Evolutionary conservation across 2,329 filamentous ascomycete genomes (phyloP).

Genomic region (Fusarium guadeloupense): DNA sequence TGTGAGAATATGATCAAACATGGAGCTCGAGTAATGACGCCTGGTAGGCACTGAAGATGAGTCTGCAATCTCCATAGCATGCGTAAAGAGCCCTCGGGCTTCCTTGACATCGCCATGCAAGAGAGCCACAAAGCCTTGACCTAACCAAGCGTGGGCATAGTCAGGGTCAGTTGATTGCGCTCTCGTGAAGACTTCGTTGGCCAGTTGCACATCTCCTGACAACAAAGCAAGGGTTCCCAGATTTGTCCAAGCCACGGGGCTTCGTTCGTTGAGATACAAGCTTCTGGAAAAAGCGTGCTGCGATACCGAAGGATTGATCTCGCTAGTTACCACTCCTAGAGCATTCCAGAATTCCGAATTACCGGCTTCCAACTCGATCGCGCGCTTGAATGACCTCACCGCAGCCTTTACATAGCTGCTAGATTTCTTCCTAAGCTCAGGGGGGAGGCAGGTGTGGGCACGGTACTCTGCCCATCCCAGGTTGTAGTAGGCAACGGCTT

Average conservation of each 20-base stretch:
- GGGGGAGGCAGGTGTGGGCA: slow-evolving; percentile 74
- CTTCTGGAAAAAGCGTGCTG: slow-evolving; percentile 95
- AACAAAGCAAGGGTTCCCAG: slow-evolving; percentile 86
- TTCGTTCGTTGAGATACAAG: slow-evolving; percentile 90
- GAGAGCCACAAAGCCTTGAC: slow-evolving; percentile 86
- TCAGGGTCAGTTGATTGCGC: slow-evolving; percentile 96
- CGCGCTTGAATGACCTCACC: slow-evolving; percentile 90
- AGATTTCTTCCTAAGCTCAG: slow-evolving; percentile 62
- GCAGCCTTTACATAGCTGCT: slow-evolving; percentile 80
- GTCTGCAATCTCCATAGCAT: slow-evolving; percentile 92
- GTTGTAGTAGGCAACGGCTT: slow-evolving; percentile 97
- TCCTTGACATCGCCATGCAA: slow-evolving; percentile 78
- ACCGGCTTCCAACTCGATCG: slow-evolving; percentile 93
- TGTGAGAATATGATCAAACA: slow-evolving; percentile 82
- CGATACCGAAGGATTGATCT: slow-evolving; percentile 84
- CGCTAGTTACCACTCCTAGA: slow-evolving; percentile 88
- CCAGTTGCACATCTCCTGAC: slow-evolving; percentile 84
- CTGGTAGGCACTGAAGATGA: slow-evolving; percentile 77
- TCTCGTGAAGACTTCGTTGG: slow-evolving; percentile 87
- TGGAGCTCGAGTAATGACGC: slow-evolving; percentile 79
- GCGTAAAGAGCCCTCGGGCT: slow-evolving; percentile 85
- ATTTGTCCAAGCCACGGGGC: slow-evolving; percentile 88
- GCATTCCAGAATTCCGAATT: slow-evolving; percentile 98
- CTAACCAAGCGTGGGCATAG: slow-evolving; percentile 92
- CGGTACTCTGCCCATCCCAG: slow-evolving; percentile 92